A percentile compares a stretch with the other conserved stretches of the same genome.
These are phyloP conservation scores for Coniosporium tulheliwenetii DNA, from an alignment of 2,329 filamentous ascomycete genomes.

Conservation along the genomic window DNA sequence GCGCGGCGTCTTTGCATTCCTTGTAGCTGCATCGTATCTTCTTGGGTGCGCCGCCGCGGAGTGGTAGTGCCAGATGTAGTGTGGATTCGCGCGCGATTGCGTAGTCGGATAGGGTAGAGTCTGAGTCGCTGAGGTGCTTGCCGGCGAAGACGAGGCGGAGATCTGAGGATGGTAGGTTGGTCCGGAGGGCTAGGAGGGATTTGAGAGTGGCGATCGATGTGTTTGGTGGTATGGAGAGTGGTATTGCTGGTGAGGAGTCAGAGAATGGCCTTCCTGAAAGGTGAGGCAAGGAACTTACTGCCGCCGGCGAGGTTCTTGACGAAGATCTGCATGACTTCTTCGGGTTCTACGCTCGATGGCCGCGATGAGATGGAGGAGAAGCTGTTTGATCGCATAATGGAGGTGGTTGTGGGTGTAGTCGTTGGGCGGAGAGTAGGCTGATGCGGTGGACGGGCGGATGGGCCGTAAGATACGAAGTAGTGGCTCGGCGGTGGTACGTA, in stretches of 20 bases:
- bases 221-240: slow-evolving; percentile 36
- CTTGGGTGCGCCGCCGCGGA: slow-evolving; percentile 45
- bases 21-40: slow-evolving; percentile 79
- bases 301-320: slow-evolving; percentile 42
- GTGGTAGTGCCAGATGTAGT: slow-evolving; percentile 38
- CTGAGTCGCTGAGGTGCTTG: slow-evolving; percentile 33
- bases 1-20: slow-evolving; percentile 73
- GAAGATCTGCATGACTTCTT: slow-evolving; percentile 44
- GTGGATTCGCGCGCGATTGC: slow-evolving; percentile 34
- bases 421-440: background rate
- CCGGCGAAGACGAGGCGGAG: slow-evolving; percentile 43
- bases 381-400: slow-evolving; percentile 25
- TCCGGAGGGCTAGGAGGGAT: slow-evolving; percentile 41
- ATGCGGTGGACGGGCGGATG: background rate
- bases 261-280: slow-evolving; percentile 5
- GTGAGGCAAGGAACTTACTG: slow-evolving; percentile 28
- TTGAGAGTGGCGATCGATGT: slow-evolving; percentile 40
- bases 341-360: slow-evolving; percentile 24
- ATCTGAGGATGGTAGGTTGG: slow-evolving; percentile 32
- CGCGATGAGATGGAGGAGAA: slow-evolving; percentile 17
- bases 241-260: slow-evolving; percentile 31
- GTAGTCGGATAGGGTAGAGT: slow-evolving; percentile 29
- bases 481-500: background rate
- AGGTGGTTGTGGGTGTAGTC: background rate
- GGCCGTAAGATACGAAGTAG: no score